Evolutionary conservation across 164 flowering plant genomes (phyloP).

Genomic region (Paratinospora sagittata): DNA sequence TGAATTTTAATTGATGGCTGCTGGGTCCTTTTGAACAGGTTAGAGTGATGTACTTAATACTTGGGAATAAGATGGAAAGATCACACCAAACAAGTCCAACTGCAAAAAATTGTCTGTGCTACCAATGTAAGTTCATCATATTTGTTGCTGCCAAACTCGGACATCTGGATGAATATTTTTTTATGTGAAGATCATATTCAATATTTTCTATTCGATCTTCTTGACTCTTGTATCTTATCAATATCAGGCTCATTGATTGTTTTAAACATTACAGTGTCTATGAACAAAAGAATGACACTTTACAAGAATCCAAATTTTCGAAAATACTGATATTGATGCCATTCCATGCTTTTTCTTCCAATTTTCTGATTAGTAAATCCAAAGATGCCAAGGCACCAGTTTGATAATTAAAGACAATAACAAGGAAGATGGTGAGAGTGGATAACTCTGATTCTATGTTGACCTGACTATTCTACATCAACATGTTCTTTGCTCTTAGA

Average conservation of each 20-base stretch:
- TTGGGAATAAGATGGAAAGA: too few species aligned
- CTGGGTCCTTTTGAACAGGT: not conserved
- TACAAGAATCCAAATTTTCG: too few species aligned
- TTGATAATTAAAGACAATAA: not conserved
- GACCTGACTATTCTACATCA: conserved; percentile 1
- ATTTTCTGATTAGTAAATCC: too few species aligned
- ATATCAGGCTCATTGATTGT: not conserved
- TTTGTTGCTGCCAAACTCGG: not conserved
- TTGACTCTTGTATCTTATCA: not conserved
- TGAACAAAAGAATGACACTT: not conserved
- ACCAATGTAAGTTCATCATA: not conserved
- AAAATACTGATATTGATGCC: too few species aligned
- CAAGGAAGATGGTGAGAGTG: not conserved
- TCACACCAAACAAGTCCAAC: not conserved
- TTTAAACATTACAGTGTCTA: not conserved
- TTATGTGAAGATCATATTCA: too few species aligned
- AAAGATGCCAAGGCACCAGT: not conserved
- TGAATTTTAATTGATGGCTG: not conserved
- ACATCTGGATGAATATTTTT: not conserved
- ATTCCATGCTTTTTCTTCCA: too few species aligned
- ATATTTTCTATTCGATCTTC: not conserved
- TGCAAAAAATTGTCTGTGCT: not conserved
- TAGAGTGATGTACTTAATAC: not conserved
- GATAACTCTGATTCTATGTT: not conserved
- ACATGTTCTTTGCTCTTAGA: not conserved